These are phyloP conservation scores for Cymbidium sinense DNA, from an alignment of 106 monocot genomes.

Conservation along the genomic window DNA sequence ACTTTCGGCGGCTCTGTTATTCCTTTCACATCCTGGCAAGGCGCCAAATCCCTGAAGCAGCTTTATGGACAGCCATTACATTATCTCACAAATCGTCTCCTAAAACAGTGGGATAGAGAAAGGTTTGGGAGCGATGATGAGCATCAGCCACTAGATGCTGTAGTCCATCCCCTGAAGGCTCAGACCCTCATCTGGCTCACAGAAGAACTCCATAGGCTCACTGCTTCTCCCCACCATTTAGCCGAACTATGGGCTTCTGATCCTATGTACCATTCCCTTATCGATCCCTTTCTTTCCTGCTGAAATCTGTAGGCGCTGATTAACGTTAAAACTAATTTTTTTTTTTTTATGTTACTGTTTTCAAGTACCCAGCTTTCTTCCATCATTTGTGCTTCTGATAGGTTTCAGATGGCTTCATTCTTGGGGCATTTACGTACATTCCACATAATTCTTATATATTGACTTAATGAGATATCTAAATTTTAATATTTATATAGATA, in stretches of 20 bases:
- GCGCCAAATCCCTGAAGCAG: conserved; percentile 55
- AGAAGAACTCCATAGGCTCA: conserved; percentile 74
- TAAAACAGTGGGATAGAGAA: conserved; percentile 56
- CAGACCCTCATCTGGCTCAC: conserved; percentile 76
- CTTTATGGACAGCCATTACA: conserved; percentile 73
- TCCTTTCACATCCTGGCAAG: conserved; percentile 75
- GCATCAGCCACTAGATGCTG: conserved; percentile 33
- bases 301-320: neutral
- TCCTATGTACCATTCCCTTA: conserved; percentile 52
- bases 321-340: neutral
- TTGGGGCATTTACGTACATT: too few species aligned
- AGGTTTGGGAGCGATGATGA: conserved; percentile 45
- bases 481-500: neutral
- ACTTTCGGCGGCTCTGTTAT: conserved; percentile 39
- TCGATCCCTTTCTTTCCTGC: conserved; percentile 50
- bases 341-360: neutral
- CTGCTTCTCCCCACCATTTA: conserved; percentile 40
- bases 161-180: conserved; percentile 69
- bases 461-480: too few species aligned
- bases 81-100: conserved; percentile 65
- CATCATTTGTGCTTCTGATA: neutral
- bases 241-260: conserved; percentile 73
- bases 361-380: neutral
- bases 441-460: too few species aligned
- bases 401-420: neutral